Evolutionary conservation across 192 early-diverging fungal genomes (phyloP).

Genomic region (Podila horticola): DNA sequence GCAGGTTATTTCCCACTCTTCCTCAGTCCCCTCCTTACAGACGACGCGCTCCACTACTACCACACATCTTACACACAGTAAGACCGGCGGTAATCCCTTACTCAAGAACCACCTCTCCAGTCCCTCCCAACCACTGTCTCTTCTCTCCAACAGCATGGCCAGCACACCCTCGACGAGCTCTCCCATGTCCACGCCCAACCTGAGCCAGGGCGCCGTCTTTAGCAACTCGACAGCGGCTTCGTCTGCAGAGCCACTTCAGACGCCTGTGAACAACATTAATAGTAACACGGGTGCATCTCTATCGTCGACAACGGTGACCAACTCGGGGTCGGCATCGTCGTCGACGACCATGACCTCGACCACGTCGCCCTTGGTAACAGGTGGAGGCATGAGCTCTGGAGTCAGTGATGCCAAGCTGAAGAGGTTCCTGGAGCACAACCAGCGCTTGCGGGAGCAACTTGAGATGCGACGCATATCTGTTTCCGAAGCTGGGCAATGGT

Average conservation of each 20-base stretch:
- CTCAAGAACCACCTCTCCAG: not conserved
- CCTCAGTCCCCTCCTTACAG: not conserved
- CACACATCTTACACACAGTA: not conserved
- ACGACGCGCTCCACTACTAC: not conserved
- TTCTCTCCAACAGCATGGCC: conserved; percentile 3
- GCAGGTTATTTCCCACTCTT: not conserved
- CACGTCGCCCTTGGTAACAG: not conserved
- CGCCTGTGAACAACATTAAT: not conserved
- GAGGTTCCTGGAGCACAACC: conserved; percentile 78
- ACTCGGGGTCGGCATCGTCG: conserved; percentile 4
- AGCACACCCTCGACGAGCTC: conserved; percentile 4
- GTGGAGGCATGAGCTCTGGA: not conserved
- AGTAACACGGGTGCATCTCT: not conserved
- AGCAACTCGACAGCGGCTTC: not conserved
- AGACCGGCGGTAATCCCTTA: no score
- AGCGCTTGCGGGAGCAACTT: conserved; percentile 79
- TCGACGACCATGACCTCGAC: conserved; percentile 29
- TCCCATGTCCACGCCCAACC: not conserved
- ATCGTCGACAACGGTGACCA: not conserved
- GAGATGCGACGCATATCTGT: conserved; percentile 81
- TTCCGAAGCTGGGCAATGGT: conserved; percentile 72
- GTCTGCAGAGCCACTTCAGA: conserved; percentile 10
- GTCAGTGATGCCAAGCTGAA: conserved; percentile 75
- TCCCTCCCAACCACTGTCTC: not conserved
- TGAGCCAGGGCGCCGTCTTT: not conserved